Evolutionary conservation across 108 stramenopile species (phyloP), one percentile per base, ranked within the genome.

Genomic region (Cyclotella baltica): DNA sequence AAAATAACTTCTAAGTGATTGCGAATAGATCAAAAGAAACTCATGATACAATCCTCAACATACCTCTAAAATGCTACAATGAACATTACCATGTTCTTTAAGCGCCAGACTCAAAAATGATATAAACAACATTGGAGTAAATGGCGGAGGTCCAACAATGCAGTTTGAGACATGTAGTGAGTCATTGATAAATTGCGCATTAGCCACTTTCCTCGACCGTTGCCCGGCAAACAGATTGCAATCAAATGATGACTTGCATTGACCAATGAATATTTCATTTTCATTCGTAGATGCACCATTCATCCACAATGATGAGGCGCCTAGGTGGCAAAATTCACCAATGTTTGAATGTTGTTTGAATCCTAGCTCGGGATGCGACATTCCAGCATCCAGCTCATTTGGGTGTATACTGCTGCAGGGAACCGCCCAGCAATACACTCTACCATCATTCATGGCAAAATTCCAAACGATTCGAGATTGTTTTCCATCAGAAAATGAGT

Each of bases 151-250:
- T 27, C 67, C 70, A 40, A 82, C 29, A 61, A 61, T 66, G 36
- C 70, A 82, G 51, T 76, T 62, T n/a, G 58, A 62, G 35, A 76
- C 70, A 40, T 82, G 75, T 38, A 75, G 72, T 0, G 81, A 76
- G 11, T 55, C 48, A 25, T 31, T 53, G n/a, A 35, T 57, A 22
- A 38, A 35, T 51, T 22, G n/a, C 38, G 46, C 67, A 48, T 6
- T 20, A 57, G 0, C 19, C 19, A 70, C 37, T 47, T 58, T 72
- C 36, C 65, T 72, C 11, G 70, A 71, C 34, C 57, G 74, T 35
- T 82, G 81, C 13, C 81, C 75, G 37, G 75, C 52, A 48, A 75
- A 82, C 19, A 82, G 57, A 23, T 65, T 82, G 28, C 62, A 81
- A 28, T 40, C 51, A 31, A 70, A 65, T 5, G 62, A 50, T 11